Conservation (phyloP, 2,329 filamentous ascomycete genomes). For the Xylariaceae sp. region DNA sequence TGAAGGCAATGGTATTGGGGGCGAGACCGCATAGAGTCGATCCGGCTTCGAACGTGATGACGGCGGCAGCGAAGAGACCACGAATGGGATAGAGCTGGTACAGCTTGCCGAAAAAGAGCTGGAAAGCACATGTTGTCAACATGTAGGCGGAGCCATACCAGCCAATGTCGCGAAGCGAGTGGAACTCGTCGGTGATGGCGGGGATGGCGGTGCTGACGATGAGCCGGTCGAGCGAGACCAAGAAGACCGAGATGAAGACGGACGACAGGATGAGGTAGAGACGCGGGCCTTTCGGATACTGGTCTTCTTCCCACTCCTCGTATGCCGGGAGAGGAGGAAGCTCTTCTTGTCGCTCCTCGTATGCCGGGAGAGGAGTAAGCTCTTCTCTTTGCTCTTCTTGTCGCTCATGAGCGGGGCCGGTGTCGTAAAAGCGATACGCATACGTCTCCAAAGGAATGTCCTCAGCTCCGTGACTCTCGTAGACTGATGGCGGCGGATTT, state of each 20-base stretch:
- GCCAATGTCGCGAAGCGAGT: constrained; percentile 35
- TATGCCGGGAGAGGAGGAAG: background rate
- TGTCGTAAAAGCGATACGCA: too few relatives aligned
- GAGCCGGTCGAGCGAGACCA: constrained; percentile 36
- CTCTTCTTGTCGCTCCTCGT: background rate
- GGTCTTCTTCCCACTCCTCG: constrained; percentile 20
- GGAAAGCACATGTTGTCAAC: constrained; percentile 35
- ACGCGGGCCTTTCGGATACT: constrained; percentile 33
- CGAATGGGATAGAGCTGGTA: constrained; percentile 38
- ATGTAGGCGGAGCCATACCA: constrained; percentile 39
- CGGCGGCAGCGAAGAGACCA: constrained; percentile 29
- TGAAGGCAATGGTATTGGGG: constrained; percentile 37
- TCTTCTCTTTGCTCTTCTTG: too few relatives aligned
- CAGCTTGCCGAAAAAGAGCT: constrained; percentile 38
- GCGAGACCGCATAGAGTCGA: constrained; percentile 39
- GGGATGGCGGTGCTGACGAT: constrained; percentile 38
- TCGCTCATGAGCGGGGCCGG: too few relatives aligned
- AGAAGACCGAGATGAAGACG: constrained; percentile 36
- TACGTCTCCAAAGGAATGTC: too few relatives aligned
- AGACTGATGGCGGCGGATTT: too few relatives aligned
- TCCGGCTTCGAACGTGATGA: constrained; percentile 36
- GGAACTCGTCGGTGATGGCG: constrained; percentile 36
- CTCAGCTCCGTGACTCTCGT: too few relatives aligned
- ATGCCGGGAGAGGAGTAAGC: background rate
- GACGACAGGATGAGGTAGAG: constrained; percentile 33